Base-by-base conservation (phyloP, 2,329 filamentous ascomycete species). In the Sporothrix inflata region DNA sequence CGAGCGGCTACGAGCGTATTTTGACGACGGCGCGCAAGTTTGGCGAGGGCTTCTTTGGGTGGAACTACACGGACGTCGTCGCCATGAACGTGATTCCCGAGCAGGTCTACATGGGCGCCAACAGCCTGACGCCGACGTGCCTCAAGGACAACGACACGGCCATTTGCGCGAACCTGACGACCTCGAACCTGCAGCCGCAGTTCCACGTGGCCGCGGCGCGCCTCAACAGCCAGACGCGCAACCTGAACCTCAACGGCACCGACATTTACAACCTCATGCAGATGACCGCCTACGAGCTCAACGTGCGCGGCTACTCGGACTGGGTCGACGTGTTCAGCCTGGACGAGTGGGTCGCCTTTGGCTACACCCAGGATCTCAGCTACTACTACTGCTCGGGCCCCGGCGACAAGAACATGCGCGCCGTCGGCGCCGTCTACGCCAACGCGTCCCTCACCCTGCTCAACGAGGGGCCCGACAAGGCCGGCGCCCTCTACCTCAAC, bases 341-440 rank as follows among this genome's bases (percentile, higher is more conserved):
- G 30, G 82, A 87, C 2, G 90, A 92, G 78, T 83, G 91, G 73
- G 81, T 85, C 24, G 81, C 86, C 75, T 92, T 92, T 75, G 89
- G 91, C 76, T 92, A 92, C 78, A 84, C 85, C 1, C 89, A 92
- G 74, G 90, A 92, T 76, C 80, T 92, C 51, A 85, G 88, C 30
- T 92, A 92, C 79, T 91, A 88, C 80, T 91, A 92, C 76, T 88
- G 88, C n/a, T 82, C 84, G 1, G 89, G 90, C 0, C 87, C 88
- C 0, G 89, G 87, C 1, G 71, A 75, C 71, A 67, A 67, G 49
- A 73, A 73, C 68, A 74, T 73, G 72, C 65, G 66, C 11, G 74
- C 74, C 45, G 72, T 75, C 68, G 74, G 74, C 6, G 68, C 72
- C 14, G 74, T 75, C 14, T 75, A 63, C 12, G 72, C 72, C 47